These are phyloP conservation scores for Symbiodinium natans DNA, from an alignment of 73 alveolate species.

Conservation along the genomic window DNA sequence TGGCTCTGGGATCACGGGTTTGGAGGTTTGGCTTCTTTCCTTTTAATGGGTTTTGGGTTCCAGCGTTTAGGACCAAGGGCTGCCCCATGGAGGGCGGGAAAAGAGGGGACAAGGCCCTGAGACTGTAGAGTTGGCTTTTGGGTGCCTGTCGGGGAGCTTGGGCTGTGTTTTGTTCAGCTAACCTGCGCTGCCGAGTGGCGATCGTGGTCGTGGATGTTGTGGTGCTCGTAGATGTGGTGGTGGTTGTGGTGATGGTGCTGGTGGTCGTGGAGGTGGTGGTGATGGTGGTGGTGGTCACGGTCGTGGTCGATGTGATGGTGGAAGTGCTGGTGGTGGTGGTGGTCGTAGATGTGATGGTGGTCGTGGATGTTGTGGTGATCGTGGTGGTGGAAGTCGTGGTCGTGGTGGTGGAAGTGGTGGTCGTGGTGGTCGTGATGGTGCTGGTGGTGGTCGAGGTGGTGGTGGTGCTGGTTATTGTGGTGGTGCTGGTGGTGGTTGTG, in stretches of 20 bases:
- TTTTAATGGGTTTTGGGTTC: too few relatives aligned
- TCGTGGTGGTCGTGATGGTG: not conserved
- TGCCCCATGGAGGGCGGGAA: too few relatives aligned
- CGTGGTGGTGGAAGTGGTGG: not conserved
- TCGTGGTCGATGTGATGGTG: conserved; percentile 3
- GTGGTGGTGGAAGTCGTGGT: conserved; percentile 1
- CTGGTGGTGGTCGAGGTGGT: conserved; percentile 15
- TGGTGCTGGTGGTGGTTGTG: conserved; percentile 6
- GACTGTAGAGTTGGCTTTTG: too few relatives aligned
- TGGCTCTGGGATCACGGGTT: too few relatives aligned
- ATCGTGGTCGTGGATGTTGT: not conserved
- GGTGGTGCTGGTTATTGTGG: conserved; percentile 14
- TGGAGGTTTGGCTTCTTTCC: too few relatives aligned
- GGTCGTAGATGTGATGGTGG: not conserved
- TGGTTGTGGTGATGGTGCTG: not conserved
- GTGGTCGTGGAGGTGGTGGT: not conserved
- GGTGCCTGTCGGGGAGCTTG: too few relatives aligned
- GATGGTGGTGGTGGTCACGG: not conserved
- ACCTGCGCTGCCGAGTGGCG: not conserved
- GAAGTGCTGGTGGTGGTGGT: conserved; percentile 20
- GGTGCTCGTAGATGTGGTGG: not conserved
- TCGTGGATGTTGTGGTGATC: not conserved
- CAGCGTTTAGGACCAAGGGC: too few relatives aligned
- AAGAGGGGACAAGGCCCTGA: too few relatives aligned
- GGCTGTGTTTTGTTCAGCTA: too few relatives aligned